Evolutionary conservation across 306 rosid species (phyloP).

Genomic region (Casuarina cunninghamiana): DNA sequence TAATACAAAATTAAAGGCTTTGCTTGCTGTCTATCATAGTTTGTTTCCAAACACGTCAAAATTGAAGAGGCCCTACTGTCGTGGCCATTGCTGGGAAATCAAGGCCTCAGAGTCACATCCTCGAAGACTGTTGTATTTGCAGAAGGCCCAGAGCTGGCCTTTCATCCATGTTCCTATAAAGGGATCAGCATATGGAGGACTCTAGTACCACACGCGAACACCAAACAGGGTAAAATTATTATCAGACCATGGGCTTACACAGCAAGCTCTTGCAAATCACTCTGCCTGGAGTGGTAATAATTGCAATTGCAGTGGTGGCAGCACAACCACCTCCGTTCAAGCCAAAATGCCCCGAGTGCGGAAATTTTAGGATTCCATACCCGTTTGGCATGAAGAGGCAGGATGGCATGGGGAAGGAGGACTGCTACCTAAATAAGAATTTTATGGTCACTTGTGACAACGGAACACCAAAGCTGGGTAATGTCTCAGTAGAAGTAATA

Average conservation of each 20-base stretch:
- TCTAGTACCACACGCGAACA: too few species aligned
- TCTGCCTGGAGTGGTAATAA: not conserved
- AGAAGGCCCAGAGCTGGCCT: too few species aligned
- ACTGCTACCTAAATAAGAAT: not conserved
- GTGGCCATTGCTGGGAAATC: too few species aligned
- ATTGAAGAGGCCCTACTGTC: not conserved
- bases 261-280: not conserved
- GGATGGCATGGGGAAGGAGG: conserved; percentile 2
- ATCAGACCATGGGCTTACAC: not conserved
- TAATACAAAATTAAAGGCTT: too few species aligned
- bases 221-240: not conserved
- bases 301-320: not conserved
- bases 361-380: conserved; percentile 40
- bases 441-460: conserved; percentile 26
- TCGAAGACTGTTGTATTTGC: too few species aligned
- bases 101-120: too few species aligned
- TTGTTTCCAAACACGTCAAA: too few species aligned
- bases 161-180: too few species aligned
- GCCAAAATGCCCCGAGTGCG: conserved; percentile 35
- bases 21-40: too few species aligned
- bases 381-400: conserved; percentile 40
- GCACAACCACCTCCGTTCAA: not conserved
- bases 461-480: not conserved
- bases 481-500: not conserved
- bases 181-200: too few species aligned